Evolutionary conservation across 2,329 filamentous ascomycete species (phyloP).

Genomic region (Curvularia hawaiiensis): DNA sequence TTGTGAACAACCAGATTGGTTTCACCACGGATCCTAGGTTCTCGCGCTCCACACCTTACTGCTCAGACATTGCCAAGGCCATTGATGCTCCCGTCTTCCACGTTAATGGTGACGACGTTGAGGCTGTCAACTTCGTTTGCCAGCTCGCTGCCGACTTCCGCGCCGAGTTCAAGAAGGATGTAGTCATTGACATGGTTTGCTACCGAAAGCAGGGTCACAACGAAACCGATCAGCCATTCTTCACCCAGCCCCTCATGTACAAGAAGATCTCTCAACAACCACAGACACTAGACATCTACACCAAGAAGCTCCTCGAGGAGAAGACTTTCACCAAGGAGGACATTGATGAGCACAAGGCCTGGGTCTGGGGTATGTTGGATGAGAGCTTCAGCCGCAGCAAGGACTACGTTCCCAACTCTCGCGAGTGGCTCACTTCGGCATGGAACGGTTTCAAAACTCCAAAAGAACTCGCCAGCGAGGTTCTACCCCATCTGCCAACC

Average conservation of each 20-base stretch:
- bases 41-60: slow-evolving; percentile 96
- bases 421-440: slow-evolving; percentile 97
- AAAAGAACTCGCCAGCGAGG: slow-evolving; percentile 93
- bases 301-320: slow-evolving; percentile 87
- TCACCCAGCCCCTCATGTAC: slow-evolving; percentile 99
- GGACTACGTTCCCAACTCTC: slow-evolving; percentile 93
- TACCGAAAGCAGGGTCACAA: slow-evolving; percentile 99
- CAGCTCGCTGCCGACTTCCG: slow-evolving; percentile 98
- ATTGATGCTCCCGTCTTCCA: slow-evolving; percentile 99
- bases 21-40: slow-evolving; percentile 99
- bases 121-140: slow-evolving; percentile 98
- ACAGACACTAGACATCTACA: slow-evolving; percentile 86
- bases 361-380: slow-evolving; percentile 99
- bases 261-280: slow-evolving; percentile 90
- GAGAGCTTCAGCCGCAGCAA: slow-evolving; percentile 97
- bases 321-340: slow-evolving; percentile 97
- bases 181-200: slow-evolving; percentile 97
- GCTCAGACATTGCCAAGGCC: slow-evolving; percentile 98
- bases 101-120: slow-evolving; percentile 97
- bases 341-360: slow-evolving; percentile 98
- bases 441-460: slow-evolving; percentile 99
- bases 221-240: slow-evolving; percentile 98
- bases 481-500: slow-evolving; percentile 89
- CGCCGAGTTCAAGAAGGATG: slow-evolving; percentile 97
- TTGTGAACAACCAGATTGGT: slow-evolving; percentile 99